Evolutionary conservation across 1,284 basidiomycete species (phyloP).

Genomic region (Apiotrichum domesticum): DNA sequence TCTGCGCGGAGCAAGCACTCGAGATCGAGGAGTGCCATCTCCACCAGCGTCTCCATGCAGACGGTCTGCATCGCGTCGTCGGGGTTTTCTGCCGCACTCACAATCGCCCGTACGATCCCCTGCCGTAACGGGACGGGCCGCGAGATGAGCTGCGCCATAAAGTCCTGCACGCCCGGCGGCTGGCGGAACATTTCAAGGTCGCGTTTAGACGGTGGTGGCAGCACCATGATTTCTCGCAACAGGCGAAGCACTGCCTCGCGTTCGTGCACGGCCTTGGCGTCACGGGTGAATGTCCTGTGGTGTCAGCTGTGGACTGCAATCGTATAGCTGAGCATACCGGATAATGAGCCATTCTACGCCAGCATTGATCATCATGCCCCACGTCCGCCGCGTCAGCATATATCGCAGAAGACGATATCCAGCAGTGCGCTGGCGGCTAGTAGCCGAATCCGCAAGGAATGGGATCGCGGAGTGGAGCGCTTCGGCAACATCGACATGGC

Average conservation of each 20-base stretch:
- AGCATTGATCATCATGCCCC: constrained; percentile 35
- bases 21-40: constrained; percentile 81
- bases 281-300: constrained; percentile 72
- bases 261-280: constrained; percentile 71
- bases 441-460: constrained; percentile 67
- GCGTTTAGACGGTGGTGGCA: constrained; percentile 21
- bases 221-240: constrained; percentile 68
- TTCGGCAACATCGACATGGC: constrained; percentile 65
- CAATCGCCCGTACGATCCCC: constrained; percentile 74
- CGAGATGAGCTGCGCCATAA: constrained; percentile 14
- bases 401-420: constrained; percentile 84
- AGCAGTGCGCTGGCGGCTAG: constrained; percentile 69
- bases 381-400: constrained; percentile 57
- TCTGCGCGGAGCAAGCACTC: constrained; percentile 74
- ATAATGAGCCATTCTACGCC: constrained; percentile 84
- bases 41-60: constrained; percentile 82
- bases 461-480: constrained; percentile 69
- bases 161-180: not conserved
- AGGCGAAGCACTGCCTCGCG: constrained; percentile 93
- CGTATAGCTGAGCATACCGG: constrained; percentile 52
- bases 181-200: not conserved
- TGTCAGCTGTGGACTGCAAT: not conserved
- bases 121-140: constrained; percentile 48
- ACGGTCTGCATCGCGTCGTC: constrained; percentile 84
- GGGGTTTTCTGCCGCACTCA: constrained; percentile 85